Percentiles rank a stretch among this genome's conserved stretches.
Conservation (phyloP, 2,329 filamentous ascomycete species). For the Hymenoscyphus infarciens region DNA sequence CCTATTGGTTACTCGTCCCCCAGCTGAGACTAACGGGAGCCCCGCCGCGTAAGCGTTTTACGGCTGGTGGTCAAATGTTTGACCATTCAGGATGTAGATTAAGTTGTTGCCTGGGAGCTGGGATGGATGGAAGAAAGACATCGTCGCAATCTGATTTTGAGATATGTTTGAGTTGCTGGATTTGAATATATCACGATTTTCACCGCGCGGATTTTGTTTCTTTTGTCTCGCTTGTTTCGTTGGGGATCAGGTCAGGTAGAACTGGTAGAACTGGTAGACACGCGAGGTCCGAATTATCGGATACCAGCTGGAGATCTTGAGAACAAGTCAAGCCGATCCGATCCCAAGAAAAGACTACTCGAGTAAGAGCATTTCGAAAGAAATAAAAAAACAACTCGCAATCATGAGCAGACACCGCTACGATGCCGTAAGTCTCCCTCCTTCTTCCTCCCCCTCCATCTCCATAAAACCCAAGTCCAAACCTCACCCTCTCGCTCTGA, state of each 20-base stretch:
- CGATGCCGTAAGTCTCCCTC: conserved; percentile 24
- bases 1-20: not conserved
- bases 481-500: not conserved
- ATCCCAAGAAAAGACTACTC: no score
- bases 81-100: not conserved
- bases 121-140: not conserved
- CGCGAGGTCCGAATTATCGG: no score
- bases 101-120: not conserved
- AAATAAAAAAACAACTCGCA: not conserved
- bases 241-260: no score
- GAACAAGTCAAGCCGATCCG: no score
- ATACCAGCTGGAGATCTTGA: no score
- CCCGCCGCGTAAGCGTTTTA: not conserved
- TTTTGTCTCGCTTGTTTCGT: no score
- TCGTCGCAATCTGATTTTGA: not conserved
- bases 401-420: conserved; percentile 29
- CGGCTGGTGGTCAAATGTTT: not conserved
- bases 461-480: not conserved
- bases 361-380: not conserved
- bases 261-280: no score
- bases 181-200: no score
- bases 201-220: no score
- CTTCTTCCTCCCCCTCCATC: not conserved
- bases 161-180: not conserved
- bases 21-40: not conserved